Percentiles rank a stretch among this genome's conserved stretches.
Conservation (phyloP, 257 asterid species). For the Scutellaria minor region DNA sequence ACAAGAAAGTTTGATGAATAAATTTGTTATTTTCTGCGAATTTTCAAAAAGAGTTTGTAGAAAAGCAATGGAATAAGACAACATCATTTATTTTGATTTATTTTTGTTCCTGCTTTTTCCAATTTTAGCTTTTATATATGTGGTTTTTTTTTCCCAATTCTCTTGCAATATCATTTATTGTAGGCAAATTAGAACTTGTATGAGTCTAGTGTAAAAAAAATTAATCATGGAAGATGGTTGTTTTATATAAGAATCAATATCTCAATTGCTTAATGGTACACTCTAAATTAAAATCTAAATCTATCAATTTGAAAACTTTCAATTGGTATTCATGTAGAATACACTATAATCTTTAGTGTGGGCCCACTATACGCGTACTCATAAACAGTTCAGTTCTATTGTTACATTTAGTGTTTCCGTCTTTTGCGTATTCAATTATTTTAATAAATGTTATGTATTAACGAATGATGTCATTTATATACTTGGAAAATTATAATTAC, state of each 20-base stretch:
- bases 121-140: not conserved
- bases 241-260: not conserved
- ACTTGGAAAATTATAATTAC: no score
- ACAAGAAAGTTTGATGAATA: constrained; percentile 12
- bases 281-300: no score
- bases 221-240: not conserved
- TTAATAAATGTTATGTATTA: no score
- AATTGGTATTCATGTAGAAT: not conserved
- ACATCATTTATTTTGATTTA: not conserved
- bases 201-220: not conserved
- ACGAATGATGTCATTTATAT: no score
- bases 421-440: no score
- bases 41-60: not conserved
- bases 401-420: no score
- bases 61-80: constrained; percentile 1
- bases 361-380: not conserved
- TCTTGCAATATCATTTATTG: no score
- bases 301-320: not conserved
- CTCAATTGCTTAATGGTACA: not conserved
- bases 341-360: not conserved
- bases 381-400: not conserved
- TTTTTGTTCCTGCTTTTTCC: not conserved
- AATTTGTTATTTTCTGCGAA: not conserved
- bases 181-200: no score
- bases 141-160: not conserved